Base-by-base conservation (phyloP, 2,329 filamentous ascomycete species). In the Lasiodiplodia sp. region DNA sequence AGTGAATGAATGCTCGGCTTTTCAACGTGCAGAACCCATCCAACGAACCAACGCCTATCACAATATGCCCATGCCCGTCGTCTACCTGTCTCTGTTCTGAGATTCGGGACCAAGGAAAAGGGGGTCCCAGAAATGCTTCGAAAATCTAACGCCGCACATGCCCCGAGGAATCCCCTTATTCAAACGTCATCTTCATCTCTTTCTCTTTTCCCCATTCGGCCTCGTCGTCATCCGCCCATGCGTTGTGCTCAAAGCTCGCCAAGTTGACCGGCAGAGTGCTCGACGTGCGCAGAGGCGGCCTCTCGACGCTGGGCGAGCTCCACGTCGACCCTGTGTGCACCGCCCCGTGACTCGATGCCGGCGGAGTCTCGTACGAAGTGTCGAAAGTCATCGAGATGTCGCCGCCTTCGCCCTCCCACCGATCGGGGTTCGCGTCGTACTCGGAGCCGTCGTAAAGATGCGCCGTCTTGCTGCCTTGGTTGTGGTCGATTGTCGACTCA, bases 151-250 rank as follows among this genome's bases (percentile, higher is more conserved):
- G 44, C 60, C 60, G n/a, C n/a, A 18, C 60, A 64, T 49, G 21
- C 18, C 49, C n/a, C 21, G 28, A 21, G 25, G 23, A 37, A 16
- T 47, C 11, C 5, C 31, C 53, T 64, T 49, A 81, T 66, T 80
- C 79, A 74, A 85, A 85, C 28, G 81, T 82, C 83, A 85, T 84
- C 74, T 81, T 77, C 49, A 85, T 76, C 69, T 84, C 82, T 72
- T 79, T 80, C 74, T 84, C 82, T 71, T 78, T 76, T 2, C 80
- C 82, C 74, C 82, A 84, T 3, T 82, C 80, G 31, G 80, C 78
- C 0, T 83, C 82, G 38, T 81, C 79, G 1, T 83, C 82, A 57
- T 83, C 81, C 3, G 77, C 80, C 82, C 83, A 85, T 6, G 82
- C 83, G 72, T 85, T 85, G 38, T 80, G 78, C 23, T 79, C 78